Conservation (phyloP, 2,329 filamentous ascomycete species). For the Fusarium buharicum region DNA sequence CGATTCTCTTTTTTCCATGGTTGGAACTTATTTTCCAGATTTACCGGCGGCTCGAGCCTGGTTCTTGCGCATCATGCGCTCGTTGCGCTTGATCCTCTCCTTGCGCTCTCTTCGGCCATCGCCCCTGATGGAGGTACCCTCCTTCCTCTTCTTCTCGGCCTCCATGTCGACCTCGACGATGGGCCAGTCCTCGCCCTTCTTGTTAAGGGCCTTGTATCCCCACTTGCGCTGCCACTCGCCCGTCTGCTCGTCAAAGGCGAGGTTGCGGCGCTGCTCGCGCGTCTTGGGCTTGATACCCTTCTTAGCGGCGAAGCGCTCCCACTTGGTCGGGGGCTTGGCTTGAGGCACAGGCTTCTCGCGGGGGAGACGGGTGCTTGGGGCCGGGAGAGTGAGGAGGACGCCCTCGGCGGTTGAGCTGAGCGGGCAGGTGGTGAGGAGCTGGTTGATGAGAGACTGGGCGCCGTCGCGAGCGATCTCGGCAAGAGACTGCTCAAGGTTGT, state of each 20-base stretch:
- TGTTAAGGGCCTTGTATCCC: constrained; percentile 93
- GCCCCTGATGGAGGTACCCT: constrained; percentile 69
- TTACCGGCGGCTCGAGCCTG: constrained; percentile 53
- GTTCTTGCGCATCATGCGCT: constrained; percentile 76
- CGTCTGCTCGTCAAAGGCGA: constrained; percentile 83
- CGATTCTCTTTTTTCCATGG: constrained; percentile 6
- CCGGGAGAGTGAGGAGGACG: constrained; percentile 82
- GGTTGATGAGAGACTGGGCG: constrained; percentile 91
- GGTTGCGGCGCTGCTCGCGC: constrained; percentile 76
- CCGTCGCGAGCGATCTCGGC: constrained; percentile 83
- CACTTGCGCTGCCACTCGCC: constrained; percentile 94
- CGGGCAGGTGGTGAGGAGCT: constrained; percentile 88
- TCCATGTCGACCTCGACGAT: constrained; percentile 90
- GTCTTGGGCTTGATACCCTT: constrained; percentile 95
- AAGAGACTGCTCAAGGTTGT: constrained; percentile 73
- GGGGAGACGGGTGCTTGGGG: constrained; percentile 75
- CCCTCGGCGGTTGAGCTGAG: constrained; percentile 75
- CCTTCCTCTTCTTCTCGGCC: constrained; percentile 71
- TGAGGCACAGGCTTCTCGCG: constrained; percentile 92
- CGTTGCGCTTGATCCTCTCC: constrained; percentile 77
- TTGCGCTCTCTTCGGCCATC: constrained; percentile 72
- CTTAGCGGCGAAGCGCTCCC: constrained; percentile 95
- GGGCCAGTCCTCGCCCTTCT: constrained; percentile 82
- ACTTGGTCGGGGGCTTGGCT: constrained; percentile 86
- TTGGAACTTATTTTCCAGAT: constrained; percentile 38